Conservation (phyloP, 371 early-diverging fungal genomes). For the Zopfochytrium polystomum region DNA sequence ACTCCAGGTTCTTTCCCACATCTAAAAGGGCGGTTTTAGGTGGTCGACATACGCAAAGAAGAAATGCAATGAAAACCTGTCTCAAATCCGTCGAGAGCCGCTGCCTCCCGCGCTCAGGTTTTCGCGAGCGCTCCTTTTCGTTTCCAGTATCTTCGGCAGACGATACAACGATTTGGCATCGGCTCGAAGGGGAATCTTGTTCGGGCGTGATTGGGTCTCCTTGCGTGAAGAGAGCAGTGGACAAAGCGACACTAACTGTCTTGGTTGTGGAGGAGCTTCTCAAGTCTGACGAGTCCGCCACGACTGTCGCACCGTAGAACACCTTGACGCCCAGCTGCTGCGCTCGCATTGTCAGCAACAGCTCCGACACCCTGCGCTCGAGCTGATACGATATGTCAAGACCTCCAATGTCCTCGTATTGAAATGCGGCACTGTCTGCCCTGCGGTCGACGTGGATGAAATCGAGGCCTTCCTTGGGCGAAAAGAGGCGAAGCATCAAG, state of each 20-base stretch:
- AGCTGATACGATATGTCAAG: constrained; percentile 10
- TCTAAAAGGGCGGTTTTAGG: too few species aligned
- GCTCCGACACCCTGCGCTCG: constrained; percentile 16
- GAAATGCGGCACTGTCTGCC: not conserved
- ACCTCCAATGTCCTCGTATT: constrained; percentile 13
- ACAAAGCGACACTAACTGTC: not conserved
- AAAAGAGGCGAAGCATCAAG: constrained; percentile 15
- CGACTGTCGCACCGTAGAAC: constrained; percentile 16
- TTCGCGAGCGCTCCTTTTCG: too few species aligned
- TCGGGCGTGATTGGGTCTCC: too few species aligned
- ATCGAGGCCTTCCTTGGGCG: constrained; percentile 16
- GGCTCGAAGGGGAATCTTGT: too few species aligned
- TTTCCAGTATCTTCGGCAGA: too few species aligned
- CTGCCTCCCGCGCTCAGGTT: too few species aligned
- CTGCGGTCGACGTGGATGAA: constrained; percentile 14
- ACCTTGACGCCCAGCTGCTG: constrained; percentile 21
- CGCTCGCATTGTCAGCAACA: constrained; percentile 14
- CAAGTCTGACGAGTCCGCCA: not conserved
- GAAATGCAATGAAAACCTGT: too few species aligned
- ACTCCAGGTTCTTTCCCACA: too few species aligned
- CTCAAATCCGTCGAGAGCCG: too few species aligned
- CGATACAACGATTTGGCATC: too few species aligned
- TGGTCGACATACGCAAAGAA: too few species aligned
- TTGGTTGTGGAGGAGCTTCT: not conserved
- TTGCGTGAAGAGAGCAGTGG: not conserved